Evolutionary conservation across 106 monocot genomes (phyloP).

Genomic region (Dendrobium nobile): DNA sequence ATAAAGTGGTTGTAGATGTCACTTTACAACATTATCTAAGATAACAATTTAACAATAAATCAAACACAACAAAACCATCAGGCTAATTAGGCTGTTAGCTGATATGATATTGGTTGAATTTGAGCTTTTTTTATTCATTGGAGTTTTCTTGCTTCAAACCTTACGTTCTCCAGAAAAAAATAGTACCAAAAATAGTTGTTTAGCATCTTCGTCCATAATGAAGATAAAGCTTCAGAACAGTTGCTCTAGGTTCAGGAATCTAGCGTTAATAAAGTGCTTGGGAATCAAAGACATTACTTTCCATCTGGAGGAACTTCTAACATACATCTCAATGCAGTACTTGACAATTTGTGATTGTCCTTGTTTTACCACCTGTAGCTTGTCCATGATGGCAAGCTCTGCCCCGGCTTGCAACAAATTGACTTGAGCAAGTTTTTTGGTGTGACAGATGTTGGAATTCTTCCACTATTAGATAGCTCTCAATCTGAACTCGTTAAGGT

Average conservation of each 20-base stretch:
- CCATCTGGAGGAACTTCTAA: slow-evolving; percentile 13
- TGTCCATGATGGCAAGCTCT: slow-evolving; percentile 48
- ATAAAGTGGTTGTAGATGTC: too few species aligned
- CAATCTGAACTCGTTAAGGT: slow-evolving; percentile 44
- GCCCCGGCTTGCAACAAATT: slow-evolving; percentile 45
- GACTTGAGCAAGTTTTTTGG: slow-evolving; percentile 53
- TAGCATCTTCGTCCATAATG: too few species aligned
- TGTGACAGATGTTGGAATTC: slow-evolving; percentile 47
- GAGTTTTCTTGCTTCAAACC: too few species aligned
- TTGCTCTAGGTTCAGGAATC: slow-evolving; percentile 33
- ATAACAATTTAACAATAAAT: too few species aligned
- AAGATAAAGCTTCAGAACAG: slow-evolving; percentile 15
- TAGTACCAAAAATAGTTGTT: too few species aligned
- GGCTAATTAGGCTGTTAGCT: too few species aligned
- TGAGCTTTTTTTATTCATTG: too few species aligned
- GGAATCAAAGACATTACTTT: slow-evolving; percentile 57
- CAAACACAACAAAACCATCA: too few species aligned
- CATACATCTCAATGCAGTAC: slow-evolving; percentile 40
- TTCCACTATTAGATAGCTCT: slow-evolving; percentile 45
- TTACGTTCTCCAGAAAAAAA: too few species aligned
- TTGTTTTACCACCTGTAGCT: slow-evolving; percentile 52
- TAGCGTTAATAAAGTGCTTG: slow-evolving; percentile 58
- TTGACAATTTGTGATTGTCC: slow-evolving; percentile 61
- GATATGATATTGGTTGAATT: too few species aligned
- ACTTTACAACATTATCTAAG: too few species aligned